Evolutionary conservation across 495 filamentous ascomycete genomes (phyloP).

Genomic region (Daldinia decipiens): DNA sequence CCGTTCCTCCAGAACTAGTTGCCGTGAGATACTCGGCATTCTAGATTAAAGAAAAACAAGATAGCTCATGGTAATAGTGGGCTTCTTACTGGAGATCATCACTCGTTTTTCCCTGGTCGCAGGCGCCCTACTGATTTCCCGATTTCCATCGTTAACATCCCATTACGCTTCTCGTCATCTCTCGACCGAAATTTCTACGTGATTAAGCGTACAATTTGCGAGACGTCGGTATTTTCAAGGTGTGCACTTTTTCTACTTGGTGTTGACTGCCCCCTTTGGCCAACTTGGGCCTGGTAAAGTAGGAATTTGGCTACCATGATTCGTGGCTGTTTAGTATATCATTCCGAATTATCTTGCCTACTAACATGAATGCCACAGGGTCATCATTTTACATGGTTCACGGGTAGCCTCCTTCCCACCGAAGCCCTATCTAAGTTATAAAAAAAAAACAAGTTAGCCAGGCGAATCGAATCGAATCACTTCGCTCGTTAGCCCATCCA

Average conservation of each 20-base stretch:
- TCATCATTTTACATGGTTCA: conserved; percentile 7
- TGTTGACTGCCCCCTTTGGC: neutral
- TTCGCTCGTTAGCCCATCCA: conserved; percentile 30
- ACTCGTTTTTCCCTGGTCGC: conserved; percentile 59
- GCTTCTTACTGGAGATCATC: conserved; percentile 53
- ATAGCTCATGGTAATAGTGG: conserved; percentile 63
- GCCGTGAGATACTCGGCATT: conserved; percentile 47
- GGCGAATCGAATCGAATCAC: conserved; percentile 40
- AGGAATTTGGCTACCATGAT: neutral
- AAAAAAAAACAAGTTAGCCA: conserved; percentile 17
- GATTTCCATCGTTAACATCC: conserved; percentile 50
- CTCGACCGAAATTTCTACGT: conserved; percentile 23
- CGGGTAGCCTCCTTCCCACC: conserved; percentile 13
- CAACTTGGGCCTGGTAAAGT: neutral
- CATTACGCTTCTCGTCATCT: conserved; percentile 24
- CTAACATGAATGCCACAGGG: conserved; percentile 16
- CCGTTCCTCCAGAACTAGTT: conserved; percentile 45
- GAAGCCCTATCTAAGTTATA: conserved; percentile 1
- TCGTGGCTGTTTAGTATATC: neutral
- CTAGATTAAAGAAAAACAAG: conserved; percentile 44
- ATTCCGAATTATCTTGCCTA: neutral
- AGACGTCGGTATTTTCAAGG: conserved; percentile 28
- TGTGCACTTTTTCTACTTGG: conserved; percentile 9
- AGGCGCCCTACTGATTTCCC: conserved; percentile 65
- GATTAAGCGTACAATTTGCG: conserved; percentile 16